A percentile compares a stretch with the other conserved stretches of the same genome.
Conservation (phyloP, 495 filamentous ascomycete species). For the Hyaloscypha variabilis region DNA sequence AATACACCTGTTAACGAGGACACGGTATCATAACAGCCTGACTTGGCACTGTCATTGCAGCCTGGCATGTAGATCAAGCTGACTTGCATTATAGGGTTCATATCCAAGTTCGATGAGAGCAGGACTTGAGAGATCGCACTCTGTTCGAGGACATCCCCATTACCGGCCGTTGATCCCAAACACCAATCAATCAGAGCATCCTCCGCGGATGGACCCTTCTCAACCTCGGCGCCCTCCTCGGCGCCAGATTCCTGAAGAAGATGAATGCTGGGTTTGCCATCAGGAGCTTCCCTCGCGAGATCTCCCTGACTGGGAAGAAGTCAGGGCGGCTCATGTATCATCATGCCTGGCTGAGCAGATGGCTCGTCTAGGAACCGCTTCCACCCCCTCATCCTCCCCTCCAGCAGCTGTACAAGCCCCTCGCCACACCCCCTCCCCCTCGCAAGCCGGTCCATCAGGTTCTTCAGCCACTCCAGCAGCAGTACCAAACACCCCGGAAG, state of each 20-base stretch:
- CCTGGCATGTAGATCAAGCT: neutral
- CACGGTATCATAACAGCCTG: too few relatives aligned
- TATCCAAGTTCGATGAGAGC: neutral
- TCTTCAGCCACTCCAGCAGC: slow-evolving; percentile 26
- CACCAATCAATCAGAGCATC: neutral
- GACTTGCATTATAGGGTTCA: neutral
- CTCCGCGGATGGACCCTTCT: neutral
- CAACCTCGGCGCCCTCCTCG: slow-evolving; percentile 4
- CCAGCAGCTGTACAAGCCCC: neutral
- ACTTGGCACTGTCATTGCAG: too few relatives aligned
- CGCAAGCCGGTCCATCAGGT: slow-evolving; percentile 1
- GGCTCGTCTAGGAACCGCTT: slow-evolving; percentile 1
- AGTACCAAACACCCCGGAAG: slow-evolving; percentile 23
- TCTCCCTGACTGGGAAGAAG: slow-evolving; percentile 58
- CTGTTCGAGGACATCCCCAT: neutral
- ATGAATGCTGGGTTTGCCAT: slow-evolving; percentile 91
- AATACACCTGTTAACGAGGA: too few relatives aligned
- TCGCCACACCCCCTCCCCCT: neutral
- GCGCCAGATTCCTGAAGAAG: slow-evolving; percentile 68
- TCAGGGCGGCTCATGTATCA: slow-evolving; percentile 75
- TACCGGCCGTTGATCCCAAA: neutral
- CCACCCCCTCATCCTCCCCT: neutral
- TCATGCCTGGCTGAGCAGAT: slow-evolving; percentile 60
- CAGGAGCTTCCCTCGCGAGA: slow-evolving; percentile 68
- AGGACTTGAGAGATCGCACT: neutral